Evolutionary conservation across 306 rosid genomes (phyloP).

Genomic region (Cucurbita ficifolia): DNA sequence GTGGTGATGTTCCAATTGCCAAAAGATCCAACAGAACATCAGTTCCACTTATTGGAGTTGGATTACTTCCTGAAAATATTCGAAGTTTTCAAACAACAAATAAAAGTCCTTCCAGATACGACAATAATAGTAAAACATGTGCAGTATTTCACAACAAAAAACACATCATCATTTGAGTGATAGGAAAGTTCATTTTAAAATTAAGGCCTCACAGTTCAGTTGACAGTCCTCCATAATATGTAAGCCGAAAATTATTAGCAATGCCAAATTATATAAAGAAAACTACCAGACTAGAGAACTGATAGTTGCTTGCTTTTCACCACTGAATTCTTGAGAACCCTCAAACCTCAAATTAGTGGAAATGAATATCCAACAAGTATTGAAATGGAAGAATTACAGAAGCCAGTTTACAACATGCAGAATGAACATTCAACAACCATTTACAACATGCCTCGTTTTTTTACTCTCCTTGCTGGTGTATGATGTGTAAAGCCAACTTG

Average conservation of each 20-base stretch:
- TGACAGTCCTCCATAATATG: neutral
- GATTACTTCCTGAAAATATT: conserved; percentile 32
- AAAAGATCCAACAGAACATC: conserved; percentile 74
- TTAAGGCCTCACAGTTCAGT: neutral
- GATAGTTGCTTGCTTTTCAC: neutral
- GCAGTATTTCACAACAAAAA: neutral
- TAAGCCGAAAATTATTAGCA: neutral
- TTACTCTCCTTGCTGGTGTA: no score
- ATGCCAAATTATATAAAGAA: neutral
- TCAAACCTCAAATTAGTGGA: neutral
- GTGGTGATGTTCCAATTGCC: conserved; percentile 45
- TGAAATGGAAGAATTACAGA: no score
- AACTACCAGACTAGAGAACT: neutral
- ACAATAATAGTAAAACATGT: neutral
- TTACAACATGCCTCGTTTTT: no score
- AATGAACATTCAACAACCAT: no score
- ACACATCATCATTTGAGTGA: neutral
- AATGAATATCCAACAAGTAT: no score
- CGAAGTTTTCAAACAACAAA: conserved; percentile 10
- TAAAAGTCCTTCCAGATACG: neutral
- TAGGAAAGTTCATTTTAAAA: neutral
- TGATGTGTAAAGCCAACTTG: no score
- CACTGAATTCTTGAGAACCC: neutral
- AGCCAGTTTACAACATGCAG: no score
- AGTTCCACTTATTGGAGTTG: conserved; percentile 48